Evolutionary conservation across 1,139 yeast species (phyloP), one percentile per base, ranked within the genome.

Genomic region (Pichia sp.): DNA sequence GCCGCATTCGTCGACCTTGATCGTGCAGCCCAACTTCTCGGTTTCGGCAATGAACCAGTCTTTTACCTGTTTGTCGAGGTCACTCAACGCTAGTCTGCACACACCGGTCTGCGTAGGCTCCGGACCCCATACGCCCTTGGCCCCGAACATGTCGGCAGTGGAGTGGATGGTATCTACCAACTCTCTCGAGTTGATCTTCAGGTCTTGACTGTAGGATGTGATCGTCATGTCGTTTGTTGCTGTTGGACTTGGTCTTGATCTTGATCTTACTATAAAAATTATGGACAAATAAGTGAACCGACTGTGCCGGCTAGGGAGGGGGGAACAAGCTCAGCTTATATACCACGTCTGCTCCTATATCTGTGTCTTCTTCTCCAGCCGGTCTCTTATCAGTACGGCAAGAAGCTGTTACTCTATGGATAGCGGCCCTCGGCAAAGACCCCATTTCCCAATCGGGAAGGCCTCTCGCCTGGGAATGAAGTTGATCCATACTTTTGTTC

Each of bases 11-110:
- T 85, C 92, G 49, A 85, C 71, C 41, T 75, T 79, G 27, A 84
- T 75, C 10, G 71, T 64, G 66, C 90, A 85, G 0, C 89, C 90
- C 38, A 85, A 67, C 4, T 64, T 57, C 56, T 73, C 72, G 9
- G 80, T 74, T 64, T 85, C 86, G 10, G 62, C 63, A 43, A 80
- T 73, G 63, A 84, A 81, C 91, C 91, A 85, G 60, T 84, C 85
- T 54, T 86, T 76, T n/a, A 85, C 85, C 42, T 73, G 66, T 61
- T 83, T 83, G 63, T 85, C 92, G 36, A 76, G 75, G 61, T 83
- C 88, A 36, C 78, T 69, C 20, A 85, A 74, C 0, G 90, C 81
- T 49, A 85, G 70, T 60, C 91, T 73, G 55, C 85, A 77, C 44
- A 81, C 83, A 9, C 87, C 87, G 14, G 85, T 81, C 57, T 83